A percentile compares a stretch with the other conserved stretches of the same genome.
phyloP scores from a whole-genome alignment of 1,139 yeast species.

The Scheffersomyces illinoinensis region DNA sequence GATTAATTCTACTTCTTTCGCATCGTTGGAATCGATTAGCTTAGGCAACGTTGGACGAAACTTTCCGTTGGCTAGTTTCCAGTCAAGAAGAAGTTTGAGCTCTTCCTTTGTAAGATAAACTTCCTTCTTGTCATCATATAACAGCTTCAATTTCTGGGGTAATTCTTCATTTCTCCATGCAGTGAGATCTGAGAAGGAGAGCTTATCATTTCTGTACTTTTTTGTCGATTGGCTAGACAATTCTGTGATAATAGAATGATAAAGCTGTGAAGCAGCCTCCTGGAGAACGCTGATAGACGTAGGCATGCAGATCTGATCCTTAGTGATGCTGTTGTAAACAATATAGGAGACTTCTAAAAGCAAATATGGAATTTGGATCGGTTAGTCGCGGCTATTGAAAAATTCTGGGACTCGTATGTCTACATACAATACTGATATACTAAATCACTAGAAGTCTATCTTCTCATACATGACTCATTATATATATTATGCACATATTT shows the following conservation, averaged over 20 bases:
- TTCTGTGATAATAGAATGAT: conserved; percentile 16
- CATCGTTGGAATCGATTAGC: conserved; percentile 37
- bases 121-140: conserved; percentile 17
- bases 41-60: conserved; percentile 48
- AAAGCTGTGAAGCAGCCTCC: conserved; percentile 10
- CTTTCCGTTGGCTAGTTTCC: conserved; percentile 52
- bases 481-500: not conserved
- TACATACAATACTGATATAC: not conserved
- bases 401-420: not conserved
- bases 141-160: conserved; percentile 22
- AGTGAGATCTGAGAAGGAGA: conserved; percentile 35
- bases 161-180: conserved; percentile 32
- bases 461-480: not conserved
- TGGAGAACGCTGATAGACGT: not conserved
- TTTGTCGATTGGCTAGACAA: conserved; percentile 17
- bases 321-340: not conserved
- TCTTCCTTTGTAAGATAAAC: conserved; percentile 39
- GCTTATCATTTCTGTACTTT: conserved; percentile 15
- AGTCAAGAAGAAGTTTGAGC: conserved; percentile 43
- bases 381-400: not conserved
- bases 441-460: not conserved
- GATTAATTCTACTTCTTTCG: conserved; percentile 23
- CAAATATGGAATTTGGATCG: not conserved
- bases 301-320: not conserved
- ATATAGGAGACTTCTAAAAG: not conserved